Evolutionary conservation across 2,329 filamentous ascomycete species (phyloP), one percentile per base, ranked within the genome.

Genomic region (Cordyceps cateniannulata): DNA sequence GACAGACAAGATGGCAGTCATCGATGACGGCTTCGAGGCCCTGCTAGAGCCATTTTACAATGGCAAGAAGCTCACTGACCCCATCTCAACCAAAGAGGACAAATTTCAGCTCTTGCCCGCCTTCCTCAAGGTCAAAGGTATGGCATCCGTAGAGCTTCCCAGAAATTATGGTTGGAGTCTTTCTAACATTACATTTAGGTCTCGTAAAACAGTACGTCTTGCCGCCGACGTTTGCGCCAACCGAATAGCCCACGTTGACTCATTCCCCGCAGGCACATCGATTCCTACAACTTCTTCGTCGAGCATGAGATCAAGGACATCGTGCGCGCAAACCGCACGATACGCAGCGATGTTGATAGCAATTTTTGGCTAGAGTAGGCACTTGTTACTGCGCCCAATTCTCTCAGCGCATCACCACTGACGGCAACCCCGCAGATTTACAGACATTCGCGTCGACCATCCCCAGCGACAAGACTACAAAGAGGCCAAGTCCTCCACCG

Each of bases 271-370:
- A 81, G 81, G 68, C 93, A 97, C 74, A 93, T 96, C 71, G 96
- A 99, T 78, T 98, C 95, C 25, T 99, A 96, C 81, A 97, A 99
- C 77, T 96, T 95, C 77, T 98, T 99, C 69, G 89, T 97, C 66
- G 91, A 99, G 68, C 89, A 96, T 61, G 93, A 98, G 72, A 87
- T 99, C 73, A 96, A 96, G 77, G 93, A 97, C 69, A 99, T 99
- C 67, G 89, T 99, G 66, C 87, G 91, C 71, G 90, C 93, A 56
- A 98, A 97, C 72, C 87, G 89, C 53, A 88, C 86, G 45, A 90
- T 99, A 65, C 86, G 89, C 66, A 96, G 93, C 74, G 93, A 98
- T 79, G 90, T 95, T 50, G 92, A 98, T 70, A 90, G 89, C 65
- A 89, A 89, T 66, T 98, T 98, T 72, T 96, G 90, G 80, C 87